Evolutionary conservation across 2,329 filamentous ascomycete genomes (phyloP), one percentile per base, ranked within the genome.

Genomic region (Colletotrichum sp.): DNA sequence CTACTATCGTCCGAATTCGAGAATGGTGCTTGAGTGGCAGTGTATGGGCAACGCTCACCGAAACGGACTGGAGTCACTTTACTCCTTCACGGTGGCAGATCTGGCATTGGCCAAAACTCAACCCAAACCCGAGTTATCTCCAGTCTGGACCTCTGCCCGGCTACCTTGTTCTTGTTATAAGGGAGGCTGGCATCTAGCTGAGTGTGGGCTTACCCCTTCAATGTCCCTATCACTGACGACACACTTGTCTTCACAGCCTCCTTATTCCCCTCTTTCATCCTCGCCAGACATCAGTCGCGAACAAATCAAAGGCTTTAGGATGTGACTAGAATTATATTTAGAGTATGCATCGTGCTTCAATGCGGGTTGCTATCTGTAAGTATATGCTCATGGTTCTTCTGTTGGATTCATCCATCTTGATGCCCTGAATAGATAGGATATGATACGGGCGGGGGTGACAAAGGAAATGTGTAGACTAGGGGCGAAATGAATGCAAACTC

Each of bases 271-370:
- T 24, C 43, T 13, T 12, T 52, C n/a, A 21, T 52, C 13, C 10
- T 52, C 43, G 13, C 43, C n/a, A 13, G 4, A 52, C 5, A 52
- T 13, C 43, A 24, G 43, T 4, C n/a, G 43, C 43, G n/a, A 52
- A 52, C 6, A 30, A 30, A 14, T 30, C 24, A 18, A 28, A 3
- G 55, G 2, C 24, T 32, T 34, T n/a, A 30, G 28, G 18, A 24
- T 14, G 32, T 59, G 32, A 70, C 26, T 70, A 70, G 26, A 28
- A 71, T 71, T 74, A 74, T 71, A 65, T 71, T 65, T 64, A 38
- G 56, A 9, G 43, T 43, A 63, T 52, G 58, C 26, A 24, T n/a
- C 28, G 18, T 63, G 16, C 59, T 65, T 67, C 16, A 59, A 58
- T 63, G 43, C 58, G 30, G 21, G 56, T 38, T 65, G 36, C n/a